Evolutionary conservation across 345 rosid species (phyloP).

Genomic region (Raphanus raphanistrum): DNA sequence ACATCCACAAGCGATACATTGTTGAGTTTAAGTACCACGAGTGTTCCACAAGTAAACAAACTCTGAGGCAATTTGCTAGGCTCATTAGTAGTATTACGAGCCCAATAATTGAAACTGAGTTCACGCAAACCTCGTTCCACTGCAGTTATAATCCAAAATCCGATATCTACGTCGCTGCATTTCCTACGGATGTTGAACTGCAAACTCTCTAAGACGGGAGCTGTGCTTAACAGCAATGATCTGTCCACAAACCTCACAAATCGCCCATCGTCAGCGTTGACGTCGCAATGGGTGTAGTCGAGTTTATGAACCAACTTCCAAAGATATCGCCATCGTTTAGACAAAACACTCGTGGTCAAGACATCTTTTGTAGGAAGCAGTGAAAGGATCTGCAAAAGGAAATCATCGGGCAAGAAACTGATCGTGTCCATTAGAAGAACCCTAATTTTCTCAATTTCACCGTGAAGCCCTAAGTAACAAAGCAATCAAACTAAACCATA

Average conservation of each 20-base stretch:
- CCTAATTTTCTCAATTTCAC: background rate
- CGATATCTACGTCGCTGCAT: slow-evolving; percentile 8
- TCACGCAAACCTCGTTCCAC: slow-evolving; percentile 21
- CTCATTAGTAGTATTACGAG: background rate
- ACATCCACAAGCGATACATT: slow-evolving; percentile 12
- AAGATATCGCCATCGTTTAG: background rate
- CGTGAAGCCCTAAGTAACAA: background rate
- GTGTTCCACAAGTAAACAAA: slow-evolving; percentile 19
- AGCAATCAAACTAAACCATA: background rate
- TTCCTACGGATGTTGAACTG: background rate
- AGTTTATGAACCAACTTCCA: slow-evolving; percentile 15
- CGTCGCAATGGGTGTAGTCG: background rate
- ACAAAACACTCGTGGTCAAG: background rate
- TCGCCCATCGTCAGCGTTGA: background rate
- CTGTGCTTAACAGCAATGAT: slow-evolving; percentile 1
- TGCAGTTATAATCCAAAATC: slow-evolving; percentile 3
- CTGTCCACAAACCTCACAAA: slow-evolving; percentile 8
- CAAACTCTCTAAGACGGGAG: slow-evolving; percentile 18
- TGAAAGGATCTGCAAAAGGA: background rate
- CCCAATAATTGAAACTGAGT: background rate
- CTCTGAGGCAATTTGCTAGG: slow-evolving; percentile 19
- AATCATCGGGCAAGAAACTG: background rate
- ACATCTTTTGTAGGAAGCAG: background rate
- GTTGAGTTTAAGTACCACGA: slow-evolving; percentile 1
- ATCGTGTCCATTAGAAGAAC: background rate